Base-by-base conservation (phyloP, 805 yeast genomes). In the Scheffersomyces amazonensis region DNA sequence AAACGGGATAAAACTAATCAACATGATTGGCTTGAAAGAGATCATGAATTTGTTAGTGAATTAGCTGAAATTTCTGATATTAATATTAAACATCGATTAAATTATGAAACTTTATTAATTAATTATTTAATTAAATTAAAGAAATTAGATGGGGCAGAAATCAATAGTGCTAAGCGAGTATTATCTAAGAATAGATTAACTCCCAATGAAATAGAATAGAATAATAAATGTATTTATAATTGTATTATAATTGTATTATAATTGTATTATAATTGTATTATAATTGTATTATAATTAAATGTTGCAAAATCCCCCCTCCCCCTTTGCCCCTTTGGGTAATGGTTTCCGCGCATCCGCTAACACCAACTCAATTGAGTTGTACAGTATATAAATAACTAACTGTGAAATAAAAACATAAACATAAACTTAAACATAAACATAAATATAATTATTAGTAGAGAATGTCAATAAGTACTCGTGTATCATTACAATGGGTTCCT, bases 401-500 rank as follows among this genome's bases (percentile, higher is more conserved):
- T n/a, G n/a, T n/a, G n/a, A n/a, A n/a, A n/a, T n/a, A n/a, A n/a
- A n/a, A n/a, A n/a, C n/a, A n/a, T n/a, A n/a, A n/a, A n/a, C n/a
- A n/a, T n/a, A n/a, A n/a, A n/a, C n/a, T n/a, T n/a, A n/a, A n/a
- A n/a, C n/a, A n/a, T n/a, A n/a, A n/a, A n/a, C n/a, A n/a, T n/a
- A n/a, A n/a, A n/a, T n/a, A n/a, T n/a, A n/a, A n/a, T n/a, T n/a
- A n/a, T n/a, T n/a, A n/a, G n/a, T n/a, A n/a, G n/a, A n/a, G n/a
- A n/a, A 56, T 58, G 54, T 54, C 62, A 25, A 43, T 76, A 17
- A 73, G 80, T 0, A 69, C 71, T 1, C 62, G 84, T 54, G 44
- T 74, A 9, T 66, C 76, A 10, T 62, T 78, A n/a, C 75, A 71
- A 54, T 78, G 83, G 83, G 62, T 63, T 18, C 71, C 75, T 0